Evolutionary conservation across 2,329 filamentous ascomycete species (phyloP).

Genomic region (Juglanconis oblonga): DNA sequence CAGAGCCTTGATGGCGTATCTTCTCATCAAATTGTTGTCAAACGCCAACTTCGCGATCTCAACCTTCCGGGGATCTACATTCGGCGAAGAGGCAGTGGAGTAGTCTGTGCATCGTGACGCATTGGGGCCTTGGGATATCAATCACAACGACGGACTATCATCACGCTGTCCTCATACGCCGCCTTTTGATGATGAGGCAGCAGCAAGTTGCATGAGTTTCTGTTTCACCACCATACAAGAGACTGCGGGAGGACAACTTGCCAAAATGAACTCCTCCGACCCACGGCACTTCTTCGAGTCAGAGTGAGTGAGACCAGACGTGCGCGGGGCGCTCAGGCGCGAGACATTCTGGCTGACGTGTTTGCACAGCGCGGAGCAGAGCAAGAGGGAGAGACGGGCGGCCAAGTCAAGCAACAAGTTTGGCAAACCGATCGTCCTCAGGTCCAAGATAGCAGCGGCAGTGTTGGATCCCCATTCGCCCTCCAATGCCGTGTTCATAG

Average conservation of each 20-base stretch:
- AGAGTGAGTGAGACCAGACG: constrained; percentile 55
- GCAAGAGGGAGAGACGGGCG: constrained; percentile 57
- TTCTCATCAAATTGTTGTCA: not conserved
- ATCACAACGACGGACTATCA: no score
- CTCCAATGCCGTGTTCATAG: constrained; percentile 65
- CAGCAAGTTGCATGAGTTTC: no score
- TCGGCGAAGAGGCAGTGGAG: no score
- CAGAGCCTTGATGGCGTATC: no score
- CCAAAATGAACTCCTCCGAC: constrained; percentile 67
- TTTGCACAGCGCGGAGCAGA: constrained; percentile 44
- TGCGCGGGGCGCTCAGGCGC: constrained; percentile 28
- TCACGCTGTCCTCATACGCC: not conserved
- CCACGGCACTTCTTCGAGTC: constrained; percentile 89
- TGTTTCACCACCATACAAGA: not conserved
- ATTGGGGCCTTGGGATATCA: no score
- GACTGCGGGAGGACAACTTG: not conserved
- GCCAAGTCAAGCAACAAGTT: constrained; percentile 72
- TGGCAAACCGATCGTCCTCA: constrained; percentile 75
- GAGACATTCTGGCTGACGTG: constrained; percentile 1
- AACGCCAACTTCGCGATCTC: not conserved
- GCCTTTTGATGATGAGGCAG: not conserved
- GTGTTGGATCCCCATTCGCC: constrained; percentile 62
- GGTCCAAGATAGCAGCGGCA: constrained; percentile 82
- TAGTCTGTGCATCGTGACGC: no score
- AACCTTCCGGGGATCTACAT: not conserved